phyloP scores from a whole-genome alignment of 1,284 basidiomycete genomes.

The Apiotrichum montevideense region DNA sequence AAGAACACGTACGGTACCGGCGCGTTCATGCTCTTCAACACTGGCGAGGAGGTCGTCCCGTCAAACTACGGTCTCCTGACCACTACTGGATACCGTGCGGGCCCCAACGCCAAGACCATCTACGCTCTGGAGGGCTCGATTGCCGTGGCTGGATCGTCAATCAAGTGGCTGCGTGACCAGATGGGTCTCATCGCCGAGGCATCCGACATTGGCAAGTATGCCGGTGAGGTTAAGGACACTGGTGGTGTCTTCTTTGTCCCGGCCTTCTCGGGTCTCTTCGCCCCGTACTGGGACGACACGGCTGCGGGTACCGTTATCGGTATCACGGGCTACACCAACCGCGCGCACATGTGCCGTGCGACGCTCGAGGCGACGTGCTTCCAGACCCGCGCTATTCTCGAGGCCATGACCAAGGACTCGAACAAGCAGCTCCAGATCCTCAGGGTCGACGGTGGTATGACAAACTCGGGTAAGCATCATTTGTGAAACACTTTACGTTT shows the following conservation, averaged over 20 bases:
- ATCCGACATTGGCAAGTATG: conserved; percentile 77
- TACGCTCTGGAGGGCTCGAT: conserved; percentile 95
- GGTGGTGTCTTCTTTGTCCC: conserved; percentile 98
- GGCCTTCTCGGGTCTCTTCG: conserved; percentile 85
- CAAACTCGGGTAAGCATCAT: conserved; percentile 52
- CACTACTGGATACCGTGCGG: conserved; percentile 82
- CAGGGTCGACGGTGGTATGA: conserved; percentile 92
- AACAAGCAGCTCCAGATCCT: conserved; percentile 65
- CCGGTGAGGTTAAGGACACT: conserved; percentile 67
- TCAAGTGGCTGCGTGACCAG: conserved; percentile 93
- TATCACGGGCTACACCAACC: conserved; percentile 85
- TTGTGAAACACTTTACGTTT: not conserved
- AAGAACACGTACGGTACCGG: conserved; percentile 97
- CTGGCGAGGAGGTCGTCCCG: conserved; percentile 76
- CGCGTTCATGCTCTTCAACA: conserved; percentile 86
- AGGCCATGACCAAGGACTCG: conserved; percentile 58
- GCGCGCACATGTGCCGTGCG: conserved; percentile 86
- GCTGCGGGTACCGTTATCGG: conserved; percentile 45
- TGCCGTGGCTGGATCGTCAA: conserved; percentile 87
- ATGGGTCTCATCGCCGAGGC: conserved; percentile 77
- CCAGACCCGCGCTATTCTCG: conserved; percentile 85
- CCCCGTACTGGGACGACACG: conserved; percentile 55
- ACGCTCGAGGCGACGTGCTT: conserved; percentile 75
- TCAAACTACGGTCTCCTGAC: conserved; percentile 82
- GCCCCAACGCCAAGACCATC: conserved; percentile 66